phyloP scores from a whole-genome alignment of 345 rosid species.

The Cardiospermum halicacabum region DNA sequence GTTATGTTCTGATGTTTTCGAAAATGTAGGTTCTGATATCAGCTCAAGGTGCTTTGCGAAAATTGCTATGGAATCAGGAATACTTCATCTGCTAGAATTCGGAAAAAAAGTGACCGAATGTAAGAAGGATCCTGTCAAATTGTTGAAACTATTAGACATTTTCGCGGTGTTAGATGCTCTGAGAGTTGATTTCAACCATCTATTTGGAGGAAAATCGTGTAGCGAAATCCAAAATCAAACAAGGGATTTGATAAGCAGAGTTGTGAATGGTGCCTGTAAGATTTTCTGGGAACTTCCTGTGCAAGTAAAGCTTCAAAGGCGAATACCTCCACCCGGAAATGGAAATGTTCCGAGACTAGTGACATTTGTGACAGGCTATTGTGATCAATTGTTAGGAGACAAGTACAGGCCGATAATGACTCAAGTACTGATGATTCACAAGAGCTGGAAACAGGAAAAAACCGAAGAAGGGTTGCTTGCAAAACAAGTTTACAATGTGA shows the following conservation, averaged over 20 bases:
- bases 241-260: conserved; percentile 49
- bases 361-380: conserved; percentile 58
- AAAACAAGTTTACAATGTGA: conserved; percentile 40
- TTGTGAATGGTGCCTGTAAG: conserved; percentile 51
- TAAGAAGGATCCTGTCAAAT: conserved; percentile 58
- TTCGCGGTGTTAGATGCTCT: conserved; percentile 53
- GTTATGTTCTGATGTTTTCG: conserved; percentile 47
- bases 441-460: conserved; percentile 60
- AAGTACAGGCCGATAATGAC: conserved; percentile 47
- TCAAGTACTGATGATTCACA: conserved; percentile 48
- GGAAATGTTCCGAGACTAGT: conserved; percentile 61
- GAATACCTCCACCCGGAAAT: conserved; percentile 44
- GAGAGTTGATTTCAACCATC: conserved; percentile 55
- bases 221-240: conserved; percentile 49
- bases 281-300: conserved; percentile 69
- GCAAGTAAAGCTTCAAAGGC: conserved; percentile 66
- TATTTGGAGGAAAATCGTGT: conserved; percentile 54
- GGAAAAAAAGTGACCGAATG: conserved; percentile 52
- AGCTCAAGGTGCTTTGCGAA: conserved; percentile 41
- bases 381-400: conserved; percentile 52
- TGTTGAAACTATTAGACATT: conserved; percentile 57
- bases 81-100: conserved; percentile 42
- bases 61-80: conserved; percentile 48
- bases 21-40: conserved; percentile 25
- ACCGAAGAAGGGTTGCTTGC: conserved; percentile 42